These are phyloP conservation scores for Leptomonas pyrrhocoris DNA, from an alignment of 208 protist genomes.

Conservation along the genomic window DNA sequence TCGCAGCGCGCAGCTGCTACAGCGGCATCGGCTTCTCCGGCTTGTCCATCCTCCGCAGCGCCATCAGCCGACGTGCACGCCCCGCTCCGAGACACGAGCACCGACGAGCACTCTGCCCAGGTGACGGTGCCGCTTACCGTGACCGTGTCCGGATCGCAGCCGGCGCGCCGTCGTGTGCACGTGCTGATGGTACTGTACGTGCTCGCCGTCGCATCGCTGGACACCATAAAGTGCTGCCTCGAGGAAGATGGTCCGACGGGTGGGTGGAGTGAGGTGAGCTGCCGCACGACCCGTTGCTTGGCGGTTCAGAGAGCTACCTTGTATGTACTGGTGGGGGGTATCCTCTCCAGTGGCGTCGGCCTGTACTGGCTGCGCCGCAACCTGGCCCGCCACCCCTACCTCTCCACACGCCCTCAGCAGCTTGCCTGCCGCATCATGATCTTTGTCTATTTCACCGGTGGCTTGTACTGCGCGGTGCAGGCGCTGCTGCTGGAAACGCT, in stretches of 20 bases:
- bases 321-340: slow-evolving; percentile 49
- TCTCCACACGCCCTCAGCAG: slow-evolving; percentile 78
- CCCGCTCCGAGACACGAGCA: too few species aligned
- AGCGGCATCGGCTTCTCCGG: neutral
- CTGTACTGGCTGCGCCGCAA: slow-evolving; percentile 65
- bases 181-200: slow-evolving; percentile 35
- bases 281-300: slow-evolving; percentile 36
- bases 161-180: slow-evolving; percentile 46
- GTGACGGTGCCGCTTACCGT: neutral
- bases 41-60: neutral
- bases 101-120: neutral
- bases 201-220: slow-evolving; percentile 34
- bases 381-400: slow-evolving; percentile 64
- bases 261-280: slow-evolving; percentile 33
- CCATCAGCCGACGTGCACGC: neutral
- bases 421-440: slow-evolving; percentile 82
- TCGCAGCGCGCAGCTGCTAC: neutral
- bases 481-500: slow-evolving; percentile 44
- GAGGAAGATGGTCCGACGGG: slow-evolving; percentile 40
- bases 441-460: slow-evolving; percentile 70
- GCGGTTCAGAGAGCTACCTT: slow-evolving; percentile 33
- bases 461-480: slow-evolving; percentile 65
- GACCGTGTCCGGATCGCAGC: slow-evolving; percentile 18
- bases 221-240: slow-evolving; percentile 38
- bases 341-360: slow-evolving; percentile 50